Evolutionary conservation across 768 basidiomycete species (phyloP), one percentile per base, ranked within the genome.

Genomic region (Clavaria fumosa): DNA sequence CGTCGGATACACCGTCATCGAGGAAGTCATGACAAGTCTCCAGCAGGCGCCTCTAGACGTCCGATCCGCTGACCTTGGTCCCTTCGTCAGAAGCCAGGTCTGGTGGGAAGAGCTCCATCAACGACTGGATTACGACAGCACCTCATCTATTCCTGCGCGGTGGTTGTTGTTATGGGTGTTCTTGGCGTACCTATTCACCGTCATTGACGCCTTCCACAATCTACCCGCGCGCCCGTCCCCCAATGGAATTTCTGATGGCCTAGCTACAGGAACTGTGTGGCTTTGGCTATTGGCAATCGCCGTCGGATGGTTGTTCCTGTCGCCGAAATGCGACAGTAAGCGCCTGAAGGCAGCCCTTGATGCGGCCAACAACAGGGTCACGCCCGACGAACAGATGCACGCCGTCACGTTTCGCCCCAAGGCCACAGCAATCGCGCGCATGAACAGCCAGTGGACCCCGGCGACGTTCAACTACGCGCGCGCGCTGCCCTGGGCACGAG

Each of bases 201-300:
- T 28, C 9, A 28, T 28, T 14, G 26, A 28, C 14, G 26, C 26
- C 14, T 28, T 28, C 26, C 9, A 9, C 26, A 28, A 14, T 14
- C 26, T 28, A 14, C 26, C 26, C 9, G 9, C 26, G 9, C 9
- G 9, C 26, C 26, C 26, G 9, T 28, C 26, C 26, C 9, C 9
- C 26, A 9, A 28, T 9, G 26, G 26, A 9, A 28, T 28, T 14
- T 28, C 53, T 1, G 59, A 52, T 23, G 63, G 63, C 0, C 54
- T 62, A 36, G 58, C 53, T 15, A 57, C 60, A 5, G 63, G 59
- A 3, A 57, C 58, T 2, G 46, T 59, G 11, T 68, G 62, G 63
- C 43, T 66, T 5, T 68, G 64, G 62, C 51, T 67, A 14, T 27
- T 67, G 5, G 55, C 64, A 0, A 43, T 66, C 4, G 62, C 63